These are phyloP conservation scores for Astrothelium subdiscretum DNA, from an alignment of 495 filamentous ascomycete genomes.

Conservation along the genomic window DNA sequence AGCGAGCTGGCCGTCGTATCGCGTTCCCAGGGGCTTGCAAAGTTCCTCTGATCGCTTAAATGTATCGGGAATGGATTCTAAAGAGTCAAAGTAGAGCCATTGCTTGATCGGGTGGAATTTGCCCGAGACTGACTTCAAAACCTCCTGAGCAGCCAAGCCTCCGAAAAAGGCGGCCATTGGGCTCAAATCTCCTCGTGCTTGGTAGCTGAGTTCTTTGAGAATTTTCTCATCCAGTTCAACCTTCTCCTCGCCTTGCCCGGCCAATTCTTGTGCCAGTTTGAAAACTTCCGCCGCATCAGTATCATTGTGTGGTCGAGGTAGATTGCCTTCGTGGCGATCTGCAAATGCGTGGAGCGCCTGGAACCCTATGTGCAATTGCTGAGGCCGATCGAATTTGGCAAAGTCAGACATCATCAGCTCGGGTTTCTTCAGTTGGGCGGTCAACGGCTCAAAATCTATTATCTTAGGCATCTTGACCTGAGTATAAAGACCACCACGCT, in stretches of 20 bases:
- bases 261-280: slow-evolving; percentile 57
- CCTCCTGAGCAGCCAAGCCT: slow-evolving; percentile 89
- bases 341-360: slow-evolving; percentile 83
- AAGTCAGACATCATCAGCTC: slow-evolving; percentile 88
- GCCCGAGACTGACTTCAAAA: slow-evolving; percentile 91
- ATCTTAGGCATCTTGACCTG: slow-evolving; percentile 98
- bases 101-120: slow-evolving; percentile 92
- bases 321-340: slow-evolving; percentile 50
- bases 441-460: slow-evolving; percentile 74
- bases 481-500: slow-evolving; percentile 75
- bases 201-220: slow-evolving; percentile 85
- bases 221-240: slow-evolving; percentile 86
- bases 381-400: slow-evolving; percentile 91
- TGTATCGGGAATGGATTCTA: slow-evolving; percentile 79
- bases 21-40: slow-evolving; percentile 68
- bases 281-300: slow-evolving; percentile 70
- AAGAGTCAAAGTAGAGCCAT: slow-evolving; percentile 92
- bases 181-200: slow-evolving; percentile 84
- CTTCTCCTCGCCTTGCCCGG: slow-evolving; percentile 52
- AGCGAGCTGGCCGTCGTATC: slow-evolving; percentile 95
- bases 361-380: slow-evolving; percentile 83
- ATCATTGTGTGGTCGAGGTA: slow-evolving; percentile 73
- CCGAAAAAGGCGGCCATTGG: slow-evolving; percentile 94
- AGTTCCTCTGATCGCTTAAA: slow-evolving; percentile 66
- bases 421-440: slow-evolving; percentile 66